Conservation (phyloP, 305 asterid genomes). For the Nicotiana rustica region DNA sequence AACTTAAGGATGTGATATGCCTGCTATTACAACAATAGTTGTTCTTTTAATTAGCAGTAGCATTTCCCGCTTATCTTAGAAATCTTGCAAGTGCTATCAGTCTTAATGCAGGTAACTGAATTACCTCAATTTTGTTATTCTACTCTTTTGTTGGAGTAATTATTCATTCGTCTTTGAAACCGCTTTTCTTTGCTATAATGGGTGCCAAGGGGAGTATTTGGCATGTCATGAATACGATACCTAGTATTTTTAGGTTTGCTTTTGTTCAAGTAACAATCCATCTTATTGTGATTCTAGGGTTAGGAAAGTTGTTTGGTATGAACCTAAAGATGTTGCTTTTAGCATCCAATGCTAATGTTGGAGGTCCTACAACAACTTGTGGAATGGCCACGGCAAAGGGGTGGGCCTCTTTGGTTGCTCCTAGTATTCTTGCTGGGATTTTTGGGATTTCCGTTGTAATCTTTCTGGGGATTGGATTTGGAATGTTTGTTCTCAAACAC, state of each 20-base stretch:
- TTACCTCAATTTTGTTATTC: background rate
- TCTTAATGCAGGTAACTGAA: slow-evolving; percentile 71
- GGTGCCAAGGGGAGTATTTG: slow-evolving; percentile 84
- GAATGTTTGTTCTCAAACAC: slow-evolving; percentile 58
- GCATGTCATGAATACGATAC: slow-evolving; percentile 79
- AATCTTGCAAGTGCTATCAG: slow-evolving; percentile 77
- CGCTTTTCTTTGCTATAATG: slow-evolving; percentile 77
- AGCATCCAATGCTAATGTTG: slow-evolving; percentile 88
- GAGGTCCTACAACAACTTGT: slow-evolving; percentile 90
- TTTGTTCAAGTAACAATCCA: slow-evolving; percentile 76
- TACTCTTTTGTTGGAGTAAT: background rate
- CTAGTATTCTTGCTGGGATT: slow-evolving; percentile 77
- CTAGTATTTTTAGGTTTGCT: slow-evolving; percentile 79
- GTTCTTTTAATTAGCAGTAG: slow-evolving; percentile 65
- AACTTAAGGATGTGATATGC: slow-evolving; percentile 71
- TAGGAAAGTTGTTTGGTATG: slow-evolving; percentile 63
- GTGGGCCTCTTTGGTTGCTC: slow-evolving; percentile 76
- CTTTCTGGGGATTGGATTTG: slow-evolving; percentile 80
- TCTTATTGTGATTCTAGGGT: slow-evolving; percentile 63
- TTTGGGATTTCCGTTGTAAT: slow-evolving; percentile 81
- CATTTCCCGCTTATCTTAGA: slow-evolving; percentile 61
- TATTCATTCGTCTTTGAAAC: slow-evolving; percentile 33
- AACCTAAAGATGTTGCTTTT: slow-evolving; percentile 64
- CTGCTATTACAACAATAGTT: slow-evolving; percentile 73
- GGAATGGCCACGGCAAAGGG: slow-evolving; percentile 93